These are phyloP conservation scores for Malania oleifera DNA, from an alignment of 164 flowering plant species.

Conservation along the genomic window DNA sequence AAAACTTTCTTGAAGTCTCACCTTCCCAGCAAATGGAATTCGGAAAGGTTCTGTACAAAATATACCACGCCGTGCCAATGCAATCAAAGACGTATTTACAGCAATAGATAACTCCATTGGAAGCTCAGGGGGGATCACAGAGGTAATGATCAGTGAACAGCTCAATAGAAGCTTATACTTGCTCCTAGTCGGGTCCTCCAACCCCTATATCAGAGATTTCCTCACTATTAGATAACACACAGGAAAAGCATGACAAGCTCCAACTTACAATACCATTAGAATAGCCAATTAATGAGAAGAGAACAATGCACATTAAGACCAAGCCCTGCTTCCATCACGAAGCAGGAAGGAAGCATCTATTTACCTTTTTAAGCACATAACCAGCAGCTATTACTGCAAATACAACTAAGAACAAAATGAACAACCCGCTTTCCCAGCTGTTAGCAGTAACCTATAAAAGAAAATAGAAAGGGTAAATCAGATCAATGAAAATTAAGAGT, in stretches of 20 bases:
- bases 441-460: constrained; percentile 87
- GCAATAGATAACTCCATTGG: constrained; percentile 99
- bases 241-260: not conserved
- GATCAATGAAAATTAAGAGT: not conserved
- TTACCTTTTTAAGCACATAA: constrained; percentile 92
- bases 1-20: constrained; percentile 14
- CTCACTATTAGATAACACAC: constrained; percentile 2
- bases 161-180: constrained; percentile 90
- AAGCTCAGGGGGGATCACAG: constrained; percentile 98
- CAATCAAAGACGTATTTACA: constrained; percentile 95
- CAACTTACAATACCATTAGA: not conserved
- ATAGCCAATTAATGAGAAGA: not conserved
- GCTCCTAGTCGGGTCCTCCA: constrained; percentile 98
- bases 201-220: constrained; percentile 51
- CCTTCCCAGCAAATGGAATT: constrained; percentile 99
- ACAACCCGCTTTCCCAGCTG: constrained; percentile 98
- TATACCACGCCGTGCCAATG: constrained; percentile 90
- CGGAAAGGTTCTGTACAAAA: constrained; percentile 98
- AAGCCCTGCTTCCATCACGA: not conserved
- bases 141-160: constrained; percentile 92
- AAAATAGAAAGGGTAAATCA: constrained; percentile 5
- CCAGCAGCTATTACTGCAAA: constrained; percentile 99
- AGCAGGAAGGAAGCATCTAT: not conserved
- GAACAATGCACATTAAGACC: not conserved
- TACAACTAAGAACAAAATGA: constrained; percentile 82